Conservation (phyloP, 1,284 basidiomycete species). For the Austroboletus niveus region DNA sequence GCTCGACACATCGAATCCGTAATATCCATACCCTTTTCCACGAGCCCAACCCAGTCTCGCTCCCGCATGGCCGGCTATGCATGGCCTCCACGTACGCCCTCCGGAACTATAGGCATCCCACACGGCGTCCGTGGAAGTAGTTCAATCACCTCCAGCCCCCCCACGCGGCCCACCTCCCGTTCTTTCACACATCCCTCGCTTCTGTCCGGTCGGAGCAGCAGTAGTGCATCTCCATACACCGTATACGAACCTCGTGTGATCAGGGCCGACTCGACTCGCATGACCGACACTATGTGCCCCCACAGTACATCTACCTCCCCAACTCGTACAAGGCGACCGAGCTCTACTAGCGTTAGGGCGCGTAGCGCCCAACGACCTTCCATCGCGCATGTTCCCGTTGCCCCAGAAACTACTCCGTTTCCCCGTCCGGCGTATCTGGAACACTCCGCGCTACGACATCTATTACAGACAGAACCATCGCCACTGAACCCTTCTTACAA, state of each 20-base stretch:
- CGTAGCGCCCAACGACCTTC: constrained; percentile 32
- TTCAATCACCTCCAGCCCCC: constrained; percentile 36
- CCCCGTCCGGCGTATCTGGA: constrained; percentile 70
- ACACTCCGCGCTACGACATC: constrained; percentile 65
- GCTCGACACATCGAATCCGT: constrained; percentile 59
- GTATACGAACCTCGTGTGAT: constrained; percentile 65
- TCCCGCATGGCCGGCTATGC: constrained; percentile 36
- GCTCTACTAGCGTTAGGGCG: constrained; percentile 37
- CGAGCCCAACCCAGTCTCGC: constrained; percentile 35
- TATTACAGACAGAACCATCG: constrained; percentile 61
- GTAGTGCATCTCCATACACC: constrained; percentile 25
- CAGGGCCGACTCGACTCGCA: constrained; percentile 45
- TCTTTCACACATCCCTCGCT: constrained; percentile 30
- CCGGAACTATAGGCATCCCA: constrained; percentile 32
- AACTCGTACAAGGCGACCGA: constrained; percentile 45
- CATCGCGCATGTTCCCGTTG: constrained; percentile 13
- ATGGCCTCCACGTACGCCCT: constrained; percentile 30
- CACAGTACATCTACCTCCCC: constrained; percentile 35
- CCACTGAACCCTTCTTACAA: constrained; percentile 41
- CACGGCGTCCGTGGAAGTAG: constrained; percentile 35
- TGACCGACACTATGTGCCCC: constrained; percentile 38
- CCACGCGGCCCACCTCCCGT: constrained; percentile 39
- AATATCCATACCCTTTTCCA: constrained; percentile 55
- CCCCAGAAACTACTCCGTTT: constrained; percentile 41
- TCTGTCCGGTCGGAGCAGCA: constrained; percentile 22